Percentiles rank a stretch among this genome's conserved stretches.
Conservation (phyloP, 1,284 basidiomycete genomes). For the Trichosporon sp. region DNA sequence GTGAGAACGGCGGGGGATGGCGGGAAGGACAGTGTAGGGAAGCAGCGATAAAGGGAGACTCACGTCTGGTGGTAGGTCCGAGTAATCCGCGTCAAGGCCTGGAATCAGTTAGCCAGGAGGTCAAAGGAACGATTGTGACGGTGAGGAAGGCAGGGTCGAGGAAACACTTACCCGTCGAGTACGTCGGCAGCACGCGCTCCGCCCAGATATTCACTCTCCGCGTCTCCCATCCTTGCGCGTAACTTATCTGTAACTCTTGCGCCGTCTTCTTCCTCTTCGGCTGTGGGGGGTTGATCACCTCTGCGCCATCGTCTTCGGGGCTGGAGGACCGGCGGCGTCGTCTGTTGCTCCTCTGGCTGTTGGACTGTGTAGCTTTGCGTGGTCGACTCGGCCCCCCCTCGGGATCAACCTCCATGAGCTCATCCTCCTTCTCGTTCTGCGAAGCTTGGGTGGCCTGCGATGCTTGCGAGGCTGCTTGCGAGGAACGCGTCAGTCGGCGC, state of each 20-base stretch:
- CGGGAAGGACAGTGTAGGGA: too few species aligned
- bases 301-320: not conserved
- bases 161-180: not conserved
- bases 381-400: not conserved
- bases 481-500: too few species aligned
- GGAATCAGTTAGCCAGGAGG: not conserved
- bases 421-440: slow-evolving; percentile 6
- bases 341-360: not conserved
- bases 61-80: not conserved
- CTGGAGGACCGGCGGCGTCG: not conserved
- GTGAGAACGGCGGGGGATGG: too few species aligned
- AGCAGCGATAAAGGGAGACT: not conserved
- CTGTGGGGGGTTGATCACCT: not conserved
- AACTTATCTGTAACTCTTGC: not conserved
- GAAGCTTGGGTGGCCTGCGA: not conserved
- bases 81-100: not conserved
- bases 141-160: not conserved
- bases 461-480: too few species aligned
- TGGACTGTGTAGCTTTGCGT: not conserved
- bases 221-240: slow-evolving; percentile 16
- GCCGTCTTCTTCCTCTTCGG: not conserved
- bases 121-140: not conserved
- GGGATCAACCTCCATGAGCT: not conserved
- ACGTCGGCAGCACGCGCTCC: slow-evolving; percentile 1
- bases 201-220: not conserved